Evolutionary conservation across 371 early-diverging fungal genomes (phyloP).

Genomic region (Mortierella sp.): DNA sequence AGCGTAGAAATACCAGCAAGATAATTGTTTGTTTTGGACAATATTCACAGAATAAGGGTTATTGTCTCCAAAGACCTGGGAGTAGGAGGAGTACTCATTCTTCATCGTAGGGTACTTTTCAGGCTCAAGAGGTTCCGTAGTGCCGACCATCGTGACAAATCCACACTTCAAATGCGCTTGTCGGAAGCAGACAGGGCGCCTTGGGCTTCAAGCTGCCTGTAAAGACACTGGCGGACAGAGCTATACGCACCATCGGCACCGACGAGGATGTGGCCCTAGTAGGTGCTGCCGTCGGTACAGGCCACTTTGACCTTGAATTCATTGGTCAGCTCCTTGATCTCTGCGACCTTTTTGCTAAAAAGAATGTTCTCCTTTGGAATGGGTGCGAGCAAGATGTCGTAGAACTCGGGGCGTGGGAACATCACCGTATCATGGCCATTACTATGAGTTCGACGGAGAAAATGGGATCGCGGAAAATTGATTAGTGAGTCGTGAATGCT

Average conservation of each 20-base stretch:
- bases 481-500: background rate
- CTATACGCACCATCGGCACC: constrained; percentile 27
- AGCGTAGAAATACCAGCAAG: background rate
- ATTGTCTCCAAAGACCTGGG: background rate
- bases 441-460: background rate
- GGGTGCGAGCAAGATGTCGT: constrained; percentile 15
- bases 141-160: constrained; percentile 13
- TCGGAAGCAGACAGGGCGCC: constrained; percentile 17
- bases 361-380: constrained; percentile 18
- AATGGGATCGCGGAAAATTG: background rate
- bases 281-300: constrained; percentile 23
- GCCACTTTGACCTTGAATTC: background rate
- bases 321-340: background rate
- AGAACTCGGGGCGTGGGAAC: constrained; percentile 15
- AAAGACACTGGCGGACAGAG: constrained; percentile 20
- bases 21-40: background rate
- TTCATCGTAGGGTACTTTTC: background rate
- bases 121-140: background rate
- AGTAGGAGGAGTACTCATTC: background rate
- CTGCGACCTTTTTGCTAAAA: constrained; percentile 15
- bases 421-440: background rate
- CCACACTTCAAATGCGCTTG: constrained; percentile 19
- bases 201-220: constrained; percentile 7
- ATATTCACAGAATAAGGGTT: background rate
- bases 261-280: constrained; percentile 15